Evolutionary conservation across 1,284 basidiomycete species (phyloP), one percentile per base, ranked within the genome.

Genomic region (Trichosporon asahii): DNA sequence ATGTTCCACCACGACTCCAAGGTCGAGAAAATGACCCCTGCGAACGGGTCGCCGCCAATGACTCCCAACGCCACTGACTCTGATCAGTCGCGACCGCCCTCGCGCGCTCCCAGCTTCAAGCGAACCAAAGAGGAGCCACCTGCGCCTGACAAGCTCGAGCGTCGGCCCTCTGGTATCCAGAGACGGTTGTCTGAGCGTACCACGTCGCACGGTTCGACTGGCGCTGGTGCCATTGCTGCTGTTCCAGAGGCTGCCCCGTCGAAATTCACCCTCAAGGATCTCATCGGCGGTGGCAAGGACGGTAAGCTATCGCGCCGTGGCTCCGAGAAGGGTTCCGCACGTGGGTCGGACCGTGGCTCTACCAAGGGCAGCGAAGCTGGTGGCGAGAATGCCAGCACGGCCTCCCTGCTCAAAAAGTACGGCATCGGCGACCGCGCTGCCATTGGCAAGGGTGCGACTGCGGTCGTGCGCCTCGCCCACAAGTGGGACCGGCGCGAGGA

Each of bases 401-500:
- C 82, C 11, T 81, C 79, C 8, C 82, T 94, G 73, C 83, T 91
- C 67, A 91, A 96, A 83, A 98, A 98, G 87, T 99, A 99, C 79
- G 96, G 96, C 40, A 90, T 98, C 5, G 98, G 95, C 84, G 94
- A 97, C 84, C 94, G 95, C 84, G 89, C 95, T 18, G 94, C 95
- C 9, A 98, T 99, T 76, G 96, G 96, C 64, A 98, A 96, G 83
- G 96, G 96, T 44, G 97, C 96, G 12, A 99, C 96, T 5, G 95
- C 93, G 40, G 94, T 98, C 68, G 97, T 99, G 53, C 88, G 94
- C 57, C 88, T 99, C 2, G 97, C 95, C 44, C 96, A 99, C 86
- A 98, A 98, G 85, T 98, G 96, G 95, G 96, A 99, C 84, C 88
- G 95, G 72, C 89, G 87, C 35, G 95, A 96, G 79, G 97, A 99